Conservation (phyloP, 2,329 filamentous ascomycete species). For the Seiridium unicorne region DNA sequence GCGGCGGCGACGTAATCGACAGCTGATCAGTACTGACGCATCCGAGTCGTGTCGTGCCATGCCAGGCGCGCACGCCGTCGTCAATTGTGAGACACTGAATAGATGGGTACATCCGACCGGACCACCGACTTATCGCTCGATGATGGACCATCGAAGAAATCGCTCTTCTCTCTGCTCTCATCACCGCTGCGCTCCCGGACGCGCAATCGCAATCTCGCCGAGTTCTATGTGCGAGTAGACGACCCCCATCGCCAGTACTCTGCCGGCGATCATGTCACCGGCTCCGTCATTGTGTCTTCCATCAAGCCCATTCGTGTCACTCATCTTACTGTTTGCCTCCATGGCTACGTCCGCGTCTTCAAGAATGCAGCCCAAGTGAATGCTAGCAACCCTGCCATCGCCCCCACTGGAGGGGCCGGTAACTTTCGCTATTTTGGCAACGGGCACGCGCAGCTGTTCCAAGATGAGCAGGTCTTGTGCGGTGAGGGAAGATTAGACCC, state of each 20-base stretch:
- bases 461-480: conserved; percentile 78
- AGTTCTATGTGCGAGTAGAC: conserved; percentile 75
- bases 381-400: conserved; percentile 38
- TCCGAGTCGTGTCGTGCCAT: conserved; percentile 24
- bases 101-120: conserved; percentile 45
- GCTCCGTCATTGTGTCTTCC: conserved; percentile 70
- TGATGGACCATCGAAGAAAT: conserved; percentile 38
- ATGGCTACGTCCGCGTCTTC: conserved; percentile 78
- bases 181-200: conserved; percentile 50
- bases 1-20: background rate
- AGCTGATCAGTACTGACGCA: background rate
- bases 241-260: conserved; percentile 76
- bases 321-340: conserved; percentile 74
- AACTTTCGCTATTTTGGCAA: conserved; percentile 66
- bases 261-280: conserved; percentile 72
- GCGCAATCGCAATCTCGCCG: conserved; percentile 70
- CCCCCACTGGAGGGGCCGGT: conserved; percentile 31
- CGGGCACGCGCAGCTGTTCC: conserved; percentile 77
- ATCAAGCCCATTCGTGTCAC: conserved; percentile 75
- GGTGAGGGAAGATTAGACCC: conserved; percentile 74
- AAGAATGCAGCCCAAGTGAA: conserved; percentile 61
- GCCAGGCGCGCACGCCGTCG: conserved; percentile 25
- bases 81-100: conserved; percentile 29
- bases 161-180: conserved; percentile 52
- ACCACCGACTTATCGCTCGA: conserved; percentile 34